Conservation (phyloP, 345 rosid species). For the Citrus trifoliata region DNA sequence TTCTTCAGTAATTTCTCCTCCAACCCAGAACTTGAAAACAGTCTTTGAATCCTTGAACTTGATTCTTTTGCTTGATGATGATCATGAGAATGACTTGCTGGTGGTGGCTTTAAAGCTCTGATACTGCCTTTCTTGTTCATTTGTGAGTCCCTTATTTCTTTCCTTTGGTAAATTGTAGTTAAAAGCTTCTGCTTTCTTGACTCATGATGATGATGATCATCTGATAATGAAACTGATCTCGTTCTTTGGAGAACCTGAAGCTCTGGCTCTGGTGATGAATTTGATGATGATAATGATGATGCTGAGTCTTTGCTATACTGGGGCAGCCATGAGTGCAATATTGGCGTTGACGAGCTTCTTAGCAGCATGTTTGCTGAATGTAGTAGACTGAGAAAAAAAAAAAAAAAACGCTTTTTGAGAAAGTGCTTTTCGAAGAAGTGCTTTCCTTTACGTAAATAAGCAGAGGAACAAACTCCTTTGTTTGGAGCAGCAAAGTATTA, state of each 20-base stretch:
- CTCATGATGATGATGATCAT: conserved; percentile 27
- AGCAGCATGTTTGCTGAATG: conserved; percentile 32
- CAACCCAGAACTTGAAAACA: conserved; percentile 51
- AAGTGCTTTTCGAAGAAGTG: background rate
- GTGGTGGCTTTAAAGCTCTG: conserved; percentile 23
- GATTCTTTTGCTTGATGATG: conserved; percentile 9
- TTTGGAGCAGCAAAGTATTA: too few relatives aligned
- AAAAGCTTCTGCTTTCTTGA: conserved; percentile 20
- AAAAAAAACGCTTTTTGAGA: conserved; percentile 5
- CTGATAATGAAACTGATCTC: conserved; percentile 37
- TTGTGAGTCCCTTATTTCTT: conserved; percentile 15
- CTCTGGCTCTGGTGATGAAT: conserved; percentile 42
- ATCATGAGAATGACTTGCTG: background rate
- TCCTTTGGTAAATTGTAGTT: background rate
- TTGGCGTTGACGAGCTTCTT: conserved; percentile 53
- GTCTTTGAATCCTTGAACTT: conserved; percentile 13
- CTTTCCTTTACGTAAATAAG: background rate
- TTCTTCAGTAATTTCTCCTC: conserved; percentile 20
- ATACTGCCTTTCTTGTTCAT: conserved; percentile 1
- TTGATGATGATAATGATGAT: background rate
- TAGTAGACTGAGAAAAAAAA: background rate
- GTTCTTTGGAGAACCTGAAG: conserved; percentile 27
- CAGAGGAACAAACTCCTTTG: background rate
- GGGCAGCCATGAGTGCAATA: conserved; percentile 50
- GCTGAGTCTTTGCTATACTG: conserved; percentile 34